Evolutionary conservation across 768 basidiomycete species (phyloP).

Genomic region (Lentinula sp.): DNA sequence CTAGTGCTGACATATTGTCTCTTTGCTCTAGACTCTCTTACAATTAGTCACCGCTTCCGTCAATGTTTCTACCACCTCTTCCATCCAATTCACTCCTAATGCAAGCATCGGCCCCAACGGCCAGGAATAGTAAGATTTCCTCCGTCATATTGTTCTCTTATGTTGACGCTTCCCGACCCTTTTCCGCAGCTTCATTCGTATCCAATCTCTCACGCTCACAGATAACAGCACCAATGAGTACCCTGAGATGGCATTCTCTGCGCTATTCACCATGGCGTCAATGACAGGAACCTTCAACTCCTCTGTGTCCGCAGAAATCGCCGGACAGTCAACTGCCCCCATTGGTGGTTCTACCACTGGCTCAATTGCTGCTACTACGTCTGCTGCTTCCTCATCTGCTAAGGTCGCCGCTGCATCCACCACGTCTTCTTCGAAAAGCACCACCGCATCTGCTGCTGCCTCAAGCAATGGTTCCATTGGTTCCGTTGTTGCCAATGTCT

Average conservation of each 20-base stretch:
- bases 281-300: slow-evolving; percentile 72
- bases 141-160: background rate
- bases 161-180: background rate
- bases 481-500: background rate
- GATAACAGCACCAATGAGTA: slow-evolving; percentile 47
- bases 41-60: slow-evolving; percentile 42
- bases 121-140: slow-evolving; percentile 42
- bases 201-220: slow-evolving; percentile 53
- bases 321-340: slow-evolving; percentile 54
- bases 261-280: slow-evolving; percentile 59
- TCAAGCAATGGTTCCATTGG: slow-evolving; percentile 1
- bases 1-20: background rate
- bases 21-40: slow-evolving; percentile 41
- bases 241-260: slow-evolving; percentile 68
- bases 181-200: slow-evolving; percentile 63
- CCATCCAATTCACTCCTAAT: slow-evolving; percentile 47
- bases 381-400: slow-evolving; percentile 14
- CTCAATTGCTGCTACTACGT: slow-evolving; percentile 16
- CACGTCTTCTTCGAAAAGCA: background rate
- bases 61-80: slow-evolving; percentile 44
- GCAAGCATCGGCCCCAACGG: slow-evolving; percentile 49
- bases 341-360: slow-evolving; percentile 33
- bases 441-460: background rate
- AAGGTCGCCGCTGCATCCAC: slow-evolving; percentile 2
- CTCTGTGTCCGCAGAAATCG: slow-evolving; percentile 49